Base-by-base conservation (phyloP, 2,329 filamentous ascomycete species). In the Alternaria burnsii region DNA sequence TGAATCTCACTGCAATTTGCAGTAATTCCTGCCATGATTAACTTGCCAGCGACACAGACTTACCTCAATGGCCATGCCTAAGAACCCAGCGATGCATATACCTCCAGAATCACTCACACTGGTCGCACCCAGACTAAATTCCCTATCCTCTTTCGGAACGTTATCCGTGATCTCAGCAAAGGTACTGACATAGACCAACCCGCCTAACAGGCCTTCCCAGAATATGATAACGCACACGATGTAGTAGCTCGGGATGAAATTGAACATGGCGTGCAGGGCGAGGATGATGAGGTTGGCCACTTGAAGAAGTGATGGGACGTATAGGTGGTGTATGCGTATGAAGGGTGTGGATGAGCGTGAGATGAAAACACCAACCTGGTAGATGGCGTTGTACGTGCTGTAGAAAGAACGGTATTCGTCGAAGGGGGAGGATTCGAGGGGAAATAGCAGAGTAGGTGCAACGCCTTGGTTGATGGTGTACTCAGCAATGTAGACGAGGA, bases 401-500 rank as follows among this genome's bases (percentile, higher is more conserved):
- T 99, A 99, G 77, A 97, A 98, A 32, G 89, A 90, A 41, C 94
- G 89, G 76, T 89, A 95, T 68, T 92, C 87, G 32, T 82, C 80
- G 76, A 98, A 98, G 0, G 95, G 95, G 1, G 91, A 90, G 11
- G 86, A 80, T 1, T 84, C 75, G 1, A 97, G 83, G 0, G 94
- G 93, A 75, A 97, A 99, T 5, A 99, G 86, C 0, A 98, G 83
- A 0, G 93, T 97, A 1, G 95, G 94, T 0, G 93, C 85, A 0
- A 98, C 93, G 36, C 94, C 94, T 81, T 97, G 94, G 81, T 98
- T 98, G 79, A 98, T 97, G 56, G 92, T 96, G 77, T 99, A 99
- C 82, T 99, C 95, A 58, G 94, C 93, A 36, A 98, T 87, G 77
- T 97, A 99, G 30, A 99, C 95, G 16, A 98, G 82, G 34, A 98